Base-by-base conservation (phyloP, 176 grass and related monocot species). In the Canna indica region DNA sequence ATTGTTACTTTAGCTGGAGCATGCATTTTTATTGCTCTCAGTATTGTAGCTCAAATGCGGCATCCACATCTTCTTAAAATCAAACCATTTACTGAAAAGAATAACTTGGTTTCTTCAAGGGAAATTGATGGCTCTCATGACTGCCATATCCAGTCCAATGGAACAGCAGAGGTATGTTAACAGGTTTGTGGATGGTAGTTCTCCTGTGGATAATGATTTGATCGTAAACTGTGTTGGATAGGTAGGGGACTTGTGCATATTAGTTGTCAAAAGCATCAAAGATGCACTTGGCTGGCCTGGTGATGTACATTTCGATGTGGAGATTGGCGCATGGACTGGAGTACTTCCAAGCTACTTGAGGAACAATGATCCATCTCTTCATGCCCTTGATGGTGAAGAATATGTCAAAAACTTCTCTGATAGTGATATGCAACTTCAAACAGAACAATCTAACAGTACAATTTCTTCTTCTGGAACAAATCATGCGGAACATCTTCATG, bases 181-280 rank as follows among this genome's bases (percentile, higher is more conserved):
- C 36, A 2, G 39, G 26, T 31, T 22, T 31, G 5, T 36, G 33
- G 8, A 66, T 38, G n/a, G 24, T 36, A 66, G 63, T 38, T 66
- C 17, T 61, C 36, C 25, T 42, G 36, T 12, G 39, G 39, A 26
- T 47, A 2, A 13, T 60, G 18, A 75, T 54, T 47, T 75, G 34
- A 45, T 15, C 11, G 59, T 22, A 77, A 27, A 42, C 26, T 76
- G 47, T 71, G 42, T 26, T 88, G 26, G 24, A 69, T 75, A 96
- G 92, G 41, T 87, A 74, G 76, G 59, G 81, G 48, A 53, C 80
- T 78, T 54, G 64, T 91, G 83, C 24, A 71, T 80, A n/a, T 87
- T 81, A 72, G 41, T 91, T 87, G 75, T 90, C 58, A 76, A 87
- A 67, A 91, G 58, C 74, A 85, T 96, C 56, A 91, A 90, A 96